Evolutionary conservation across 371 early-diverging fungal species (phyloP).

Genomic region (Zychaea mexicana): DNA sequence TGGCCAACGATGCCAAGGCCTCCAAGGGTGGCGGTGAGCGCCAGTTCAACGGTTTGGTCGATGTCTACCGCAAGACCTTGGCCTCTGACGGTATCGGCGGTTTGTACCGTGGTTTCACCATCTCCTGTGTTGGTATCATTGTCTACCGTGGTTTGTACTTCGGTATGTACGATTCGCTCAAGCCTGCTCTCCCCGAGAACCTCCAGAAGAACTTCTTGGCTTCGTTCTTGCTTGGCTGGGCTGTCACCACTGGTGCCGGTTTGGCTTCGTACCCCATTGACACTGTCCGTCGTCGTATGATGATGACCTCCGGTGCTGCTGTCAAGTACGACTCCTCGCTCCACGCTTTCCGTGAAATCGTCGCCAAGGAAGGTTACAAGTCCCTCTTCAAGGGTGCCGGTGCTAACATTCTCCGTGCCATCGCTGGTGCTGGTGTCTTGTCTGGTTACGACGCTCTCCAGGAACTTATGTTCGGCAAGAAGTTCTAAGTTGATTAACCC

Average conservation of each 20-base stretch:
- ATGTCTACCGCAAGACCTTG: slow-evolving; percentile 75
- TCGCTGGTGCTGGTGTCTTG: slow-evolving; percentile 81
- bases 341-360: slow-evolving; percentile 71
- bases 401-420: slow-evolving; percentile 81
- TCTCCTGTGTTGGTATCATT: slow-evolving; percentile 79
- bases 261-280: slow-evolving; percentile 87
- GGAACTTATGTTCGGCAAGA: slow-evolving; percentile 57
- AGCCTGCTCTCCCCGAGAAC: slow-evolving; percentile 64
- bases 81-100: slow-evolving; percentile 73
- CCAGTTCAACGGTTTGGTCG: slow-evolving; percentile 78
- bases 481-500: slow-evolving; percentile 35
- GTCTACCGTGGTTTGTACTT: slow-evolving; percentile 85
- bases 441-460: slow-evolving; percentile 75
- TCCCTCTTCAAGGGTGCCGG: slow-evolving; percentile 88
- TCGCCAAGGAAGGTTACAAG: slow-evolving; percentile 70
- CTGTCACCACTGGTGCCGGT: slow-evolving; percentile 75
- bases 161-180: slow-evolving; percentile 81
- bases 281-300: slow-evolving; percentile 90
- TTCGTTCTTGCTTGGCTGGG: slow-evolving; percentile 72
- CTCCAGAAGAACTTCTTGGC: slow-evolving; percentile 63
- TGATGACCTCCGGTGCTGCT: slow-evolving; percentile 82
- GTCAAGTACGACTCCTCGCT: slow-evolving; percentile 75
- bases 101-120: slow-evolving; percentile 83
- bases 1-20: slow-evolving; percentile 78
- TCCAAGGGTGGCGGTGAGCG: slow-evolving; percentile 68